These are phyloP conservation scores for Melaleuca alternifolia DNA, from an alignment of 345 rosid genomes.

Conservation along the genomic window DNA sequence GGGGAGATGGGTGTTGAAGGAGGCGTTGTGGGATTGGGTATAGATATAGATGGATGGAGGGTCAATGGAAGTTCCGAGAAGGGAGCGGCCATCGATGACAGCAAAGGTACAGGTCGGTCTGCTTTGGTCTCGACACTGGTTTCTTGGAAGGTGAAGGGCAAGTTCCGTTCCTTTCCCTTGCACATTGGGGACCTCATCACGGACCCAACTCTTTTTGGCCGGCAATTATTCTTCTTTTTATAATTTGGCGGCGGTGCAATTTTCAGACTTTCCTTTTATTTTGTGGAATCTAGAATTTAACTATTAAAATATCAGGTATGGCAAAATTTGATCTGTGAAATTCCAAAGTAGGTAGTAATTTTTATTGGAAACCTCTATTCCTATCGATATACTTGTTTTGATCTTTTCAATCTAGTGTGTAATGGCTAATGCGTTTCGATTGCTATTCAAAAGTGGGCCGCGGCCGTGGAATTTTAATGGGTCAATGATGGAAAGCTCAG, in stretches of 20 bases:
- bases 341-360: neutral
- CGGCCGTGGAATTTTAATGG: neutral
- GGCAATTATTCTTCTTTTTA: neutral
- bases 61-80: slow-evolving; percentile 40
- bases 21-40: neutral
- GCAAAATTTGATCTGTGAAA: neutral
- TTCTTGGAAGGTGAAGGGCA: neutral
- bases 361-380: no score
- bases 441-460: no score
- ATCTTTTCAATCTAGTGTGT: no score
- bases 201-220: neutral
- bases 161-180: neutral
- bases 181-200: neutral
- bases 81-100: slow-evolving; percentile 37
- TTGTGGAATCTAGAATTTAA: neutral
- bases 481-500: neutral
- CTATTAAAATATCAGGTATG: neutral
- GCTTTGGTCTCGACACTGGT: neutral
- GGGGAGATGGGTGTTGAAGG: neutral
- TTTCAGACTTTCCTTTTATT: neutral
- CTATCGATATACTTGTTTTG: no score
- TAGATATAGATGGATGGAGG: slow-evolving; percentile 4
- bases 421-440: no score
- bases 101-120: slow-evolving; percentile 27
- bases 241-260: neutral